Conservation (phyloP, 805 yeast genomes). For the Kluyveromyces starmeri region DNA sequence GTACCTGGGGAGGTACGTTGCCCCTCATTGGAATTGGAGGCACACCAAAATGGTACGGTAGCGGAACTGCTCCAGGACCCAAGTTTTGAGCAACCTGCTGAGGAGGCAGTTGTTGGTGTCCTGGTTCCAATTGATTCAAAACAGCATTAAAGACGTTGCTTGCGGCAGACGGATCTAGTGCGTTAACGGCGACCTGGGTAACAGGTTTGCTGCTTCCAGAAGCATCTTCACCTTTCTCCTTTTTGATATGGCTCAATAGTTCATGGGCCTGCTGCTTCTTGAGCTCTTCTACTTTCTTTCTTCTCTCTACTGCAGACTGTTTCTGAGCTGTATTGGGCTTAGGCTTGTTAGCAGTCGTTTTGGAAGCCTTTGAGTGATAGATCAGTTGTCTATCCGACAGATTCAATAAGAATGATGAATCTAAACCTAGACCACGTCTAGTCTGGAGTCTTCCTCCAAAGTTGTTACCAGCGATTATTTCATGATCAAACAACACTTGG, state of each 20-base stretch:
- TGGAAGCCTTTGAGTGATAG: slow-evolving; percentile 62
- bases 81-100: slow-evolving; percentile 6
- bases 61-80: slow-evolving; percentile 9
- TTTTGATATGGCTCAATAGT: slow-evolving; percentile 37
- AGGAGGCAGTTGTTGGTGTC: slow-evolving; percentile 7
- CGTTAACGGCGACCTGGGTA: slow-evolving; percentile 15
- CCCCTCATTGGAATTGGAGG: slow-evolving; percentile 9
- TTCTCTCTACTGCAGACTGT: slow-evolving; percentile 5
- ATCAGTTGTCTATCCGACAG: slow-evolving; percentile 65
- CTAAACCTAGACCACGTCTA: slow-evolving; percentile 78
- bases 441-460: slow-evolving; percentile 70
- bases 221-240: slow-evolving; percentile 12
- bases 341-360: slow-evolving; percentile 29
- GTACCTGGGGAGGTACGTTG: too few species aligned
- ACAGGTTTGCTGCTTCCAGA: slow-evolving; percentile 17
- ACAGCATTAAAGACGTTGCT: slow-evolving; percentile 29
- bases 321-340: slow-evolving; percentile 11
- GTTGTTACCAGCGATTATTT: slow-evolving; percentile 72
- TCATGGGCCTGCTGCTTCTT: slow-evolving; percentile 34
- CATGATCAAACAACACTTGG: slow-evolving; percentile 76
- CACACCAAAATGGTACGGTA: slow-evolving; percentile 5
- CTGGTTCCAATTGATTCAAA: slow-evolving; percentile 23
- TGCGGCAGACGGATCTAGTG: slow-evolving; percentile 14
- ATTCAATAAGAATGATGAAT: slow-evolving; percentile 74
- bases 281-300: slow-evolving; percentile 21